Evolutionary conservation across 2,329 filamentous ascomycete genomes (phyloP), one percentile per base, ranked within the genome.

Genomic region (Magnaporthales sp.): DNA sequence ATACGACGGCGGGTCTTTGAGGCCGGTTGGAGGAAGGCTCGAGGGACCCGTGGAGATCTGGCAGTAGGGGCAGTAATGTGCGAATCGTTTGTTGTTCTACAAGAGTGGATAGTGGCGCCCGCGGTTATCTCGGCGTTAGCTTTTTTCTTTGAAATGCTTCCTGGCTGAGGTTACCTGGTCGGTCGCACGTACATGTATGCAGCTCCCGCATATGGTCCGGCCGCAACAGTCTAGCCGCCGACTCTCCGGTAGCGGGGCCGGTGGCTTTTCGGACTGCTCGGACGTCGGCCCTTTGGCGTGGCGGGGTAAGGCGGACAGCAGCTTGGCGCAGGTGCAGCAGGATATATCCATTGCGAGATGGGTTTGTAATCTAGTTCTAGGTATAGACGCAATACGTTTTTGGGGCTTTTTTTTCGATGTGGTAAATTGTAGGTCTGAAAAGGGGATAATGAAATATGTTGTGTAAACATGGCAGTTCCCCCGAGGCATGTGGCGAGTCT

Each of bases 11-110:
- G 89, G 89, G 68, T 89, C 85, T 72, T 82, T 84, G 27, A 92
- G 81, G 11, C 89, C 87, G 76, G 87, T 87, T 1, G 87, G 81
- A 3, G 84, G 76, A 11, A 88, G 76, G 8, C 77, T 72, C 24
- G 85, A 86, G 2, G 88, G 86, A 4, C 77, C 79, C 61, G 80
- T 83, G 5, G 88, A 88, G 71, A 92, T 84, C 76, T 94, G 91
- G 75, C 91, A 95, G 76, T 90, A 94, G 0, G 91, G 91, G 74
- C 87, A 87, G 74, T 86, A 87, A 38, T 81, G 79, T 66, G 84
- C 83, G 77, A 92, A 93, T 56, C 90, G 86, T 31, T 82, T 79
- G 74, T 92, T 92, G 62, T 84, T 78, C 85, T 87, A 51, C n/a
- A 24, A 3, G 19, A n/a, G 9, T 19, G 19, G 9, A 15, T 24